A percentile compares a stretch with the other conserved stretches of the same genome.
Evolutionary conservation across 441 rosid species (phyloP).

Genomic region (Erysimum cheiri): DNA sequence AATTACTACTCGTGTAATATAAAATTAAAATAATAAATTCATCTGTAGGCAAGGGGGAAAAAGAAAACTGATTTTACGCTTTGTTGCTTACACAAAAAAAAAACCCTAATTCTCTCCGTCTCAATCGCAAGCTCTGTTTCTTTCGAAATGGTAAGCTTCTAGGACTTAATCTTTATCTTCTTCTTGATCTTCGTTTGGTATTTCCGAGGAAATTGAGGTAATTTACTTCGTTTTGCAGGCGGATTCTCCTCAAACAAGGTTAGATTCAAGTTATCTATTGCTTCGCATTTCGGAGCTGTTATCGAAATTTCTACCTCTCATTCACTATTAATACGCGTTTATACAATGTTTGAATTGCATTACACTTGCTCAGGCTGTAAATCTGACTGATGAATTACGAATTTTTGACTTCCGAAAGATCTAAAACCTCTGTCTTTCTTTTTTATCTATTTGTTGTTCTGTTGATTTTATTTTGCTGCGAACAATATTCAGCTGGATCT

Average conservation of each 20-base stretch:
- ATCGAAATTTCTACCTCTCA: neutral
- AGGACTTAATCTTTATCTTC: neutral
- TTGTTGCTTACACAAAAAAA: slow-evolving; percentile 31
- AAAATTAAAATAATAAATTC: slow-evolving; percentile 5
- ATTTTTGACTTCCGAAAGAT: neutral
- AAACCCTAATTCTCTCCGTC: slow-evolving; percentile 41
- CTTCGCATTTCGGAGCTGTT: neutral
- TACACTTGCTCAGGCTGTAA: slow-evolving; percentile 23
- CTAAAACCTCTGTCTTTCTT: neutral
- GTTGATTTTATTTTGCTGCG: neutral
- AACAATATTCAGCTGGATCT: neutral
- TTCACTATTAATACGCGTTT: neutral
- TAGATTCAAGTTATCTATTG: slow-evolving; percentile 24
- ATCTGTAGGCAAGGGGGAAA: slow-evolving; percentile 34
- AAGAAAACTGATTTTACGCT: neutral
- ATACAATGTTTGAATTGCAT: neutral
- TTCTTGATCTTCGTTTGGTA: slow-evolving; percentile 11
- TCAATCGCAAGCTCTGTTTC: slow-evolving; percentile 22
- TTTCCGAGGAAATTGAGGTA: neutral
- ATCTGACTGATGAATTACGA: slow-evolving; percentile 10
- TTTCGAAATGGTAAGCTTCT: slow-evolving; percentile 46
- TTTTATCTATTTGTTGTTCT: neutral
- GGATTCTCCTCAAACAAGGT: slow-evolving; percentile 77
- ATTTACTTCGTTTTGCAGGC: slow-evolving; percentile 49
- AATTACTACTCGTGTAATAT: neutral